Base-by-base conservation (phyloP, 306 rosid genomes). In the Vigna unguiculata region DNA sequence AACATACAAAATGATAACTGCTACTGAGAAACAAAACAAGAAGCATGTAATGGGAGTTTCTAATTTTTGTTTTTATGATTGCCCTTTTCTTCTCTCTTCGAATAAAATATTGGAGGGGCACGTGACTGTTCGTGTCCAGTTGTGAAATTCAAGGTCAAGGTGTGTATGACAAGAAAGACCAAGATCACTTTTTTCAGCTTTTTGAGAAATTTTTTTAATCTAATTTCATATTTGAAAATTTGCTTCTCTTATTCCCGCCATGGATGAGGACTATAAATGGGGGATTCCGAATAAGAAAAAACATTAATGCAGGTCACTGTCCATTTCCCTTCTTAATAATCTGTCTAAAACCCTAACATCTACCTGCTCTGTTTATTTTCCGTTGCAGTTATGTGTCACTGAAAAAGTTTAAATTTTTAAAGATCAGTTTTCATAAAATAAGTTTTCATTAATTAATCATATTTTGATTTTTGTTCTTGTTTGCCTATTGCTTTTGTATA, bases 191-290 rank as follows among this genome's bases (percentile, higher is more conserved):
- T 84, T 89, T 73, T 72, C 90, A 88, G 85, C 86, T 80, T 86
- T 86, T 86, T 80, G 25, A 30, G 46, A 24, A 72, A 46, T 54
- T 36, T 14, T 41, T 19, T 36, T 30, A 17, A 11, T 65, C 32
- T 20, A 20, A 15, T 19, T 53, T 53, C 13, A 0, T 32, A n/a
- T 51, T 85, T 81, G 75, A 90, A 90, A 84, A 41, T 36, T 49
- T 63, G 80, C 70, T 38, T 67, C 83, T 69, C 61, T 40, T 45
- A 67, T 87, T 90, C 90, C 93, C 93, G 93, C 91, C 88, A 83
- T 30, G 67, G 82, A 54, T 8, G 62, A 51, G 28, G 69, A 59
- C 21, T 51, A 54, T 6, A 43, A 54, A 30, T 62, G 49, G 40
- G 40, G 22, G 21, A 49, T 49, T 49, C 54, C 16, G 7, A 47